A percentile compares a stretch with the other conserved stretches of the same genome.
These are phyloP conservation scores for Carex scoparia DNA, from an alignment of 176 grass and related monocot genomes.

Conservation along the genomic window DNA sequence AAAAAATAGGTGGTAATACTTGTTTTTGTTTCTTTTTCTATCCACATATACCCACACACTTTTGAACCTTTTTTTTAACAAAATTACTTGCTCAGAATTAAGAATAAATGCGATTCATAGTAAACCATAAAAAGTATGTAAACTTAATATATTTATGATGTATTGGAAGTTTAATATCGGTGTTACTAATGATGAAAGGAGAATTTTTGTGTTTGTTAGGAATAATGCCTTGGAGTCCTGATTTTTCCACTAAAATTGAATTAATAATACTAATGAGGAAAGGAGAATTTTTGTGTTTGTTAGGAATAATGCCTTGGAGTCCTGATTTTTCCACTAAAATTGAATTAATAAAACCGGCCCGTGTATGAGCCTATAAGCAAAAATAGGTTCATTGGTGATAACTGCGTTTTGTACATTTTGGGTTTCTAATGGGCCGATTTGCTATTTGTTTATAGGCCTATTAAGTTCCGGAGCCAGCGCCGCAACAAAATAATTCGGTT, in stretches of 20 bases:
- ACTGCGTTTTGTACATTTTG: background rate
- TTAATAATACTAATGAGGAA: background rate
- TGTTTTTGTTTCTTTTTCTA: no score
- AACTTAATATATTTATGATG: background rate
- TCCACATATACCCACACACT: background rate
- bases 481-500: no score
- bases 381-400: background rate
- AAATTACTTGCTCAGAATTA: background rate
- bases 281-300: no score
- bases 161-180: no score
- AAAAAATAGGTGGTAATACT: background rate
- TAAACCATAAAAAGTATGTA: background rate
- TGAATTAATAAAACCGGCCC: background rate
- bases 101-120: background rate
- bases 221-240: no score
- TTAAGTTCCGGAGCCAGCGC: no score
- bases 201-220: no score
- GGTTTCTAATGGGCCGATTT: background rate
- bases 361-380: background rate
- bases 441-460: no score
- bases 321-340: no score
- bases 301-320: no score
- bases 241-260: no score
- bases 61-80: background rate
- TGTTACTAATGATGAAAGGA: no score